phyloP scores from a whole-genome alignment of 169 alveolate genomes.

The Perkinsus marinus region DNA sequence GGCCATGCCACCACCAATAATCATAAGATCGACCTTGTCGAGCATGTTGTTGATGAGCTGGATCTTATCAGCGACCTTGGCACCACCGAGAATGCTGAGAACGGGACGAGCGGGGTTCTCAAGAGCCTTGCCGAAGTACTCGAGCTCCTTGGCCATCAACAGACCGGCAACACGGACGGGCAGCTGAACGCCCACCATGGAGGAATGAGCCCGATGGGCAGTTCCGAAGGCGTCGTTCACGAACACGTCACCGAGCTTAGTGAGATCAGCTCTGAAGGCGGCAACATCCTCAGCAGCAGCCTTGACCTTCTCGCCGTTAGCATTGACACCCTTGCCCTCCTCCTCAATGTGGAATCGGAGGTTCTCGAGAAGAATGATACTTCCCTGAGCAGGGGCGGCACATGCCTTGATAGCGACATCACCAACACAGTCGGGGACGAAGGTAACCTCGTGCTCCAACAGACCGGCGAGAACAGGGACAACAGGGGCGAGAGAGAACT shows the following conservation, averaged over 20 bases:
- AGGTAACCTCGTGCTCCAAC: conserved; percentile 63
- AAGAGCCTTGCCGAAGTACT: conserved; percentile 83
- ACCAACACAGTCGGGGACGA: conserved; percentile 89
- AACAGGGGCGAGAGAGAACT: conserved; percentile 78
- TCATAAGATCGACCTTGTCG: conserved; percentile 82
- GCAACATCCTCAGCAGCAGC: conserved; percentile 57
- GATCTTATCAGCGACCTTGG: conserved; percentile 93
- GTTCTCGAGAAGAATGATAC: conserved; percentile 82
- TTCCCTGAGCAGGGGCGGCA: conserved; percentile 63
- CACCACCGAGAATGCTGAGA: conserved; percentile 93
- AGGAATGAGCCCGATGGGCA: conserved; percentile 89
- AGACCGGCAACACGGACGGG: conserved; percentile 79
- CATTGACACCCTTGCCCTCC: conserved; percentile 88
- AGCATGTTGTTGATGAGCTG: conserved; percentile 79
- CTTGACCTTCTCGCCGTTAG: conserved; percentile 74
- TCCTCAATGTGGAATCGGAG: conserved; percentile 92
- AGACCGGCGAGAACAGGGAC: conserved; percentile 68
- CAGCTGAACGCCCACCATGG: conserved; percentile 86
- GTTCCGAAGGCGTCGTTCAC: conserved; percentile 96
- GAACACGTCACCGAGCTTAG: conserved; percentile 77
- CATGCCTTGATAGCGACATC: conserved; percentile 66
- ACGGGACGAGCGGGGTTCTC: conserved; percentile 85
- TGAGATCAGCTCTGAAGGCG: conserved; percentile 73
- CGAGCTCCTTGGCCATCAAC: conserved; percentile 84
- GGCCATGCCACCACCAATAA: conserved; percentile 98